Evolutionary conservation across 2,329 filamentous ascomycete species (phyloP), one percentile per base, ranked within the genome.

Genomic region (Xylaria sp.): DNA sequence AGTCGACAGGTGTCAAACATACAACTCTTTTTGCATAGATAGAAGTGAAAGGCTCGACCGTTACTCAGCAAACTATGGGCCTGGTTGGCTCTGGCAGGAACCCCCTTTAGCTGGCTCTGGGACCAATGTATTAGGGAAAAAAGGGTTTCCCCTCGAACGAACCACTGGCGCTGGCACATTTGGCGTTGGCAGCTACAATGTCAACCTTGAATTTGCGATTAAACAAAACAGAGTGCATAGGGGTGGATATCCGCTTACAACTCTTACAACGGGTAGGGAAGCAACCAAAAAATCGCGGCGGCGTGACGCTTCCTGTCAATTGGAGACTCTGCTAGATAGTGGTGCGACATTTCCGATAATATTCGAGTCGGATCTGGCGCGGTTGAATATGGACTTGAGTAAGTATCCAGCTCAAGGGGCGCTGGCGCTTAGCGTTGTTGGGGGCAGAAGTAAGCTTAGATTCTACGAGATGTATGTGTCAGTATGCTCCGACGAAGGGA

Each of bases 51-150:
- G 81, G 28, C 77, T 85, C 11, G 80, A 82, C 65, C 75, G 74
- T 1, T 85, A 84, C 63, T 73, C 58, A 42, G 74, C 71, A 4
- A 51, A 70, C 11, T 68, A 82, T 69, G 83, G 83, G 2, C 72
- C 76, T 0, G 82, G 82, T 9, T 84, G 81, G 80, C 77, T 85
- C 13, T 85, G 83, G 83, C 82, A 81, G 62, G 83, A 85, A 66
- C 79, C 80, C 3, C 83, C 83, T 0, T 74, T 85, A 2, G 70
- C 77, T 26, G 74, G 75, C 13, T 49, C 69, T 28, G 58, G 56
- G 17, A 72, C 33, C 2, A 71, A 59, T 1, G 64, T 70, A 20
- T 46, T 77, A 7, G 80, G 77, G 23, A 80, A 77, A 61, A 80
- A 78, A 56, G 77, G 77, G 20, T 56, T 77, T 15, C 77, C 77